Conservation (phyloP, 23 red algal species). For the Cyanidiococcus yangmingshanensis region DNA sequence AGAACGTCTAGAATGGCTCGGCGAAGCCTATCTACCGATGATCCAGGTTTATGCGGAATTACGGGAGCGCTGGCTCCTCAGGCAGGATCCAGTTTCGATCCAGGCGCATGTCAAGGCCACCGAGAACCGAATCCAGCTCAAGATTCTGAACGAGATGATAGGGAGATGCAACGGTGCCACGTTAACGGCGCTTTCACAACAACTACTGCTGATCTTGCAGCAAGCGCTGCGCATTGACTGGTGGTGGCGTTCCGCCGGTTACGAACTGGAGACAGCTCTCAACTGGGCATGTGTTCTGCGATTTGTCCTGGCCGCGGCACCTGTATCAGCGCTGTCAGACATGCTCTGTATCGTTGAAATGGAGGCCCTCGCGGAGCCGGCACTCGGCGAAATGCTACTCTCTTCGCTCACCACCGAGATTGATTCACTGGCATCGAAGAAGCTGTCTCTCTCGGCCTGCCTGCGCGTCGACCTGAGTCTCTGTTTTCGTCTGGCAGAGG, state of each 20-base stretch:
- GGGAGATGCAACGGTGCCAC: neutral
- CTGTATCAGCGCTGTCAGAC: neutral
- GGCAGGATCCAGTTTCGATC: neutral
- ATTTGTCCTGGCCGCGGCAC: neutral
- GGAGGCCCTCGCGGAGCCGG: neutral
- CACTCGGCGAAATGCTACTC: neutral
- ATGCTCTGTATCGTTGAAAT: constrained; percentile 5
- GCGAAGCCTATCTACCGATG: neutral
- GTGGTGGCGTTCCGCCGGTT: neutral
- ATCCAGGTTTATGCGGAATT: neutral
- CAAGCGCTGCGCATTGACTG: constrained; percentile 16
- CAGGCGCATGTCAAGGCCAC: neutral
- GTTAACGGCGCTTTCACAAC: neutral
- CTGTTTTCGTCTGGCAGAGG: neutral
- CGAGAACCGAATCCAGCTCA: neutral
- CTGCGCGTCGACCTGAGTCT: neutral
- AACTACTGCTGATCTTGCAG: neutral
- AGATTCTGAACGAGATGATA: neutral
- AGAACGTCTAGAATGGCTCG: neutral
- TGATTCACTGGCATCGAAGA: neutral
- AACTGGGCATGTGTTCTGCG: neutral
- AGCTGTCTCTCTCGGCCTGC: neutral
- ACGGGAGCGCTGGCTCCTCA: neutral
- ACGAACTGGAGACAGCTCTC: neutral
- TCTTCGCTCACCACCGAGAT: neutral